Conservation (phyloP, 2,329 filamentous ascomycete species). For the Huntiella decipiens region DNA sequence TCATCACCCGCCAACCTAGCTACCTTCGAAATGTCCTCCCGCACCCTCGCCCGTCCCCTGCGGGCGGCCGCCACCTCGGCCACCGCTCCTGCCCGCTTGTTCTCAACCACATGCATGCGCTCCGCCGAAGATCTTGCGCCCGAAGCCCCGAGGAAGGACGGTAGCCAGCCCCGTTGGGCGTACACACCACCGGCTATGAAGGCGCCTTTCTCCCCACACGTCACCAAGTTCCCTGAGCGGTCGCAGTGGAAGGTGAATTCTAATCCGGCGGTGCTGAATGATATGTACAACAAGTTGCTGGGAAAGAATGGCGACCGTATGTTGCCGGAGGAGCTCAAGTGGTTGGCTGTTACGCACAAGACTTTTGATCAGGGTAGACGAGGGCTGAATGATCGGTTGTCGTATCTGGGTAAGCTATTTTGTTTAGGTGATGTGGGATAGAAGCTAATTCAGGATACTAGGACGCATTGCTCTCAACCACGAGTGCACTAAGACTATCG, state of each 20-base stretch:
- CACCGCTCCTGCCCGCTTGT: neutral
- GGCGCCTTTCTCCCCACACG: conserved; percentile 45
- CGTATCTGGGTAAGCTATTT: conserved; percentile 19
- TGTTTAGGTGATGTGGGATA: neutral
- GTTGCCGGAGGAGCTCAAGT: conserved; percentile 82
- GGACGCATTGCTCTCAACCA: conserved; percentile 16
- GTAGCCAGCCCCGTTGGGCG: conserved; percentile 41
- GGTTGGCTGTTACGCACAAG: conserved; percentile 94
- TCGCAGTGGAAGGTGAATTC: conserved; percentile 52
- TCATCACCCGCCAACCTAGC: neutral
- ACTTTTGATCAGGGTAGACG: conserved; percentile 89
- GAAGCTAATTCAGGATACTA: conserved; percentile 9
- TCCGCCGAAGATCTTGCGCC: neutral
- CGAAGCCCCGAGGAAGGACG: neutral
- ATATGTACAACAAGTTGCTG: conserved; percentile 58
- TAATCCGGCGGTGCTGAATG: conserved; percentile 53
- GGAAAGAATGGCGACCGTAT: conserved; percentile 53
- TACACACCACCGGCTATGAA: conserved; percentile 52
- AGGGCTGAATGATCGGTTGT: conserved; percentile 84
- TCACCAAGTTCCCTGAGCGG: conserved; percentile 31
- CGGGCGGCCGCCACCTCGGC: neutral
- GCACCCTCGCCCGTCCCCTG: neutral
- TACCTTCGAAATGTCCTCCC: neutral
- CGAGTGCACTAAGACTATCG: conserved; percentile 32
- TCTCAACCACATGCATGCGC: conserved; percentile 1